phyloP scores from a whole-genome alignment of 495 filamentous ascomycete genomes.

The Oidiodendron maius region DNA sequence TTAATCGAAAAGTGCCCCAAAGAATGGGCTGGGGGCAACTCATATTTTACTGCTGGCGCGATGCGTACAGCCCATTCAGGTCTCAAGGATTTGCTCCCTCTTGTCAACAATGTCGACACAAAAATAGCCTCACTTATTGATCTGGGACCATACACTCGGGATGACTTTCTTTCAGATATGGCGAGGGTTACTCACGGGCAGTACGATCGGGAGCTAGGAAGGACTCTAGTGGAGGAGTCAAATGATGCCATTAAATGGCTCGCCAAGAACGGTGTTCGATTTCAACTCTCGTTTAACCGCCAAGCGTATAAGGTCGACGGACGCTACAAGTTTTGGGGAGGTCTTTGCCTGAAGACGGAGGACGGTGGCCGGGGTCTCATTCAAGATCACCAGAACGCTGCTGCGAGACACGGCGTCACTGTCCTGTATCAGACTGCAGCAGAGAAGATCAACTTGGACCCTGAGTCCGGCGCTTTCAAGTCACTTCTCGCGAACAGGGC shows the following conservation, averaged over 20 bases:
- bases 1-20: slow-evolving; percentile 49
- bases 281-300: slow-evolving; percentile 54
- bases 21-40: slow-evolving; percentile 51
- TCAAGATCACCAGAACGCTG: slow-evolving; percentile 37
- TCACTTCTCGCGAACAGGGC: slow-evolving; percentile 29
- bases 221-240: slow-evolving; percentile 39
- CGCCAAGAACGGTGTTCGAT: slow-evolving; percentile 41
- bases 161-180: slow-evolving; percentile 44
- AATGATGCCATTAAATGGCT: slow-evolving; percentile 49
- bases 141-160: slow-evolving; percentile 35
- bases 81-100: slow-evolving; percentile 35
- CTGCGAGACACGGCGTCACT: slow-evolving; percentile 31
- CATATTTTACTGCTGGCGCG: slow-evolving; percentile 53
- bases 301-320: slow-evolving; percentile 53
- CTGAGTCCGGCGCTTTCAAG: slow-evolving; percentile 28
- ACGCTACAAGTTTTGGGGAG: slow-evolving; percentile 56
- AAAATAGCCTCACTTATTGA: slow-evolving; percentile 34
- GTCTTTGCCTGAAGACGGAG: slow-evolving; percentile 46
- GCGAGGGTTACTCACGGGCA: slow-evolving; percentile 41
- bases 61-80: slow-evolving; percentile 44
- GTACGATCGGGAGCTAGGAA: slow-evolving; percentile 36
- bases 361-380: slow-evolving; percentile 55
- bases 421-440: slow-evolving; percentile 39
- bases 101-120: slow-evolving; percentile 41
- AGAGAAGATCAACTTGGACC: slow-evolving; percentile 32